Evolutionary conservation across 1,284 basidiomycete genomes (phyloP).

Genomic region (Ganoderma multipileum): DNA sequence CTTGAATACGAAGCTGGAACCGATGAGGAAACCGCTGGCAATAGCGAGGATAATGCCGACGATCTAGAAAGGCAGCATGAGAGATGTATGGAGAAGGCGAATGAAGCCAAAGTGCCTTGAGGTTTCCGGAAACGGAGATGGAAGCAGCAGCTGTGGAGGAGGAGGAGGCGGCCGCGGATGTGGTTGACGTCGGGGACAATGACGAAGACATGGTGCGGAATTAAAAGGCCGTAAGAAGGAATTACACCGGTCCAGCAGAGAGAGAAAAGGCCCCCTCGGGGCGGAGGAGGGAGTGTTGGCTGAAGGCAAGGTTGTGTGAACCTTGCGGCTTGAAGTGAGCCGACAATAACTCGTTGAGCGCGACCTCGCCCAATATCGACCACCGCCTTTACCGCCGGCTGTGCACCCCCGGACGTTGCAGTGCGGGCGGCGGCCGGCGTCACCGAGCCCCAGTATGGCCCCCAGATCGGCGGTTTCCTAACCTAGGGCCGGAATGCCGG

Average conservation of each 20-base stretch:
- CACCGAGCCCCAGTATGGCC: too few relatives aligned
- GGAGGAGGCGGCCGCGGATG: conserved; percentile 44
- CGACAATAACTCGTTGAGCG: background rate
- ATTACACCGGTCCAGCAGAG: conserved; percentile 20
- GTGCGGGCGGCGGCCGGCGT: background rate
- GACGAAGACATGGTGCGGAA: conserved; percentile 44
- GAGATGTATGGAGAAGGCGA: conserved; percentile 10
- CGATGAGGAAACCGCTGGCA: conserved; percentile 88
- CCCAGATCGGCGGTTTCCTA: background rate
- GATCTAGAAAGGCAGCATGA: conserved; percentile 49
- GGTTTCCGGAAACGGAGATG: conserved; percentile 43
- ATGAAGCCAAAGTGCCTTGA: conserved; percentile 45
- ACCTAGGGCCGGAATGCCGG: background rate
- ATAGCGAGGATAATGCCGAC: conserved; percentile 87
- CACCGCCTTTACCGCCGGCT: background rate
- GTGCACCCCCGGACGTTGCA: background rate
- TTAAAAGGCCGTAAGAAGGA: conserved; percentile 26
- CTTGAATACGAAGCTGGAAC: conserved; percentile 94
- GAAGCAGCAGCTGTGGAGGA: conserved; percentile 43
- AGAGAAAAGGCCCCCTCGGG: conserved; percentile 16
- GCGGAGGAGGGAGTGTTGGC: conserved; percentile 10
- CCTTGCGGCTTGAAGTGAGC: background rate
- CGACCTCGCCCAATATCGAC: background rate
- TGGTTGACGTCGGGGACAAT: conserved; percentile 40
- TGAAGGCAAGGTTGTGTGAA: conserved; percentile 1